Evolutionary conservation across 257 asterid genomes (phyloP), one percentile per base, ranked within the genome.

Genomic region (Verbena officinalis): DNA sequence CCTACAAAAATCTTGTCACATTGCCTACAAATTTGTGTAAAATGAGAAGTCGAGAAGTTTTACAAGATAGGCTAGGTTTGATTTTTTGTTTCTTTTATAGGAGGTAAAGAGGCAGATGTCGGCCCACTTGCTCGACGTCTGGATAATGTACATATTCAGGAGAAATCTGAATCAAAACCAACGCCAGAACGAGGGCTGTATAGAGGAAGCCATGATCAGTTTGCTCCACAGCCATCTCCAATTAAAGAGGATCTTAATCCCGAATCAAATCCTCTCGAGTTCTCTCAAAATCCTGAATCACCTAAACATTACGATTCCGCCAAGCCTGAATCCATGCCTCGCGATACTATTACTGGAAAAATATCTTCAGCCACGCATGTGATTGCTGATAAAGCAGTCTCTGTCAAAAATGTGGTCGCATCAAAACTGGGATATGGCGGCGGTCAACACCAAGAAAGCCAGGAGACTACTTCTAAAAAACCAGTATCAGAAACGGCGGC

Each of bases 171-270:
- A 27, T 9, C 52, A 15, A 27, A 31, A 1, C 68, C 57, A 8
- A 23, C n/a, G 54, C 3, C 72, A 2, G 65, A 53, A 31, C 69
- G 49, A 36, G 38, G 17, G 12, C 23, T 46, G 0, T 68, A 71
- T 40, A 70, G 83, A 0, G 96, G 91, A 14, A 78, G 82, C 65
- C 88, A 80, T 34, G 91, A 80, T 59, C 86, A 85, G 69, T 81
- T 88, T 55, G 71, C 82, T 14, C 84, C 90, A 0, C 72, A 81
- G 58, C 1, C 66, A 4, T 3, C 24, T 21, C 66, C 87, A 9
- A 31, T 64, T 5, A 17, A 21, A 0, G 73, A 48, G 0, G 60
- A 73, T 23, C 63, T 62, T 15, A 40, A 9, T 24, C 70, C 65
- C 0, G 30, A 59, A 49, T n/a, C 78, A 6, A 45, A 39, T 61